Evolutionary conservation across 148 eudicot species (phyloP).

Genomic region (Rhododendron molle): DNA sequence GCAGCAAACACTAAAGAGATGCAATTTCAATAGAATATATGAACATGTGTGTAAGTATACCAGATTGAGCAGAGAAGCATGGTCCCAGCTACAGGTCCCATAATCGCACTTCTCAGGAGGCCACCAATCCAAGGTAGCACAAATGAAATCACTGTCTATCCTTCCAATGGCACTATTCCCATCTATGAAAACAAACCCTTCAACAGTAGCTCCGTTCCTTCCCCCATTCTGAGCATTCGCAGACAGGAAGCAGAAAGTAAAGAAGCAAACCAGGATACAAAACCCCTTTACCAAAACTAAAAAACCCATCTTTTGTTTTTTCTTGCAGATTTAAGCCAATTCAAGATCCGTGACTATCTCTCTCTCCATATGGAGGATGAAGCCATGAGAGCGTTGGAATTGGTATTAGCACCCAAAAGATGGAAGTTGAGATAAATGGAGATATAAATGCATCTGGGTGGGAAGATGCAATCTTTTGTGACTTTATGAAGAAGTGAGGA

Average conservation of each 20-base stretch:
- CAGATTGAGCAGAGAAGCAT: conserved; percentile 88
- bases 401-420: not conserved
- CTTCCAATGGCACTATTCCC: conserved; percentile 49
- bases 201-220: conserved; percentile 7
- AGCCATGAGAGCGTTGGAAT: not conserved
- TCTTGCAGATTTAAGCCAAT: not conserved
- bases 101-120: conserved; percentile 97
- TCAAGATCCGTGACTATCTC: conserved; percentile 9
- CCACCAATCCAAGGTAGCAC: conserved; percentile 99
- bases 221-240: conserved; percentile 20
- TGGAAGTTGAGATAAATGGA: not conserved
- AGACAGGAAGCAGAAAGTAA: conserved; percentile 31
- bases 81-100: conserved; percentile 83
- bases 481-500: not conserved
- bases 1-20: not conserved
- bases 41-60: conserved; percentile 27
- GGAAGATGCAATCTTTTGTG: not conserved
- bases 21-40: not conserved
- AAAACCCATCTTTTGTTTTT: conserved; percentile 38
- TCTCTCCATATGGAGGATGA: not conserved
- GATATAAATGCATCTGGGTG: not conserved
- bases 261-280: conserved; percentile 28
- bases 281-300: conserved; percentile 26
- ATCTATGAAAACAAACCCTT: conserved; percentile 53
- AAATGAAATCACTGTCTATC: conserved; percentile 65